A percentile compares a stretch with the other conserved stretches of the same genome.
Evolutionary conservation across 2,329 filamentous ascomycete species (phyloP).

Genomic region (Beauveria sp.): DNA sequence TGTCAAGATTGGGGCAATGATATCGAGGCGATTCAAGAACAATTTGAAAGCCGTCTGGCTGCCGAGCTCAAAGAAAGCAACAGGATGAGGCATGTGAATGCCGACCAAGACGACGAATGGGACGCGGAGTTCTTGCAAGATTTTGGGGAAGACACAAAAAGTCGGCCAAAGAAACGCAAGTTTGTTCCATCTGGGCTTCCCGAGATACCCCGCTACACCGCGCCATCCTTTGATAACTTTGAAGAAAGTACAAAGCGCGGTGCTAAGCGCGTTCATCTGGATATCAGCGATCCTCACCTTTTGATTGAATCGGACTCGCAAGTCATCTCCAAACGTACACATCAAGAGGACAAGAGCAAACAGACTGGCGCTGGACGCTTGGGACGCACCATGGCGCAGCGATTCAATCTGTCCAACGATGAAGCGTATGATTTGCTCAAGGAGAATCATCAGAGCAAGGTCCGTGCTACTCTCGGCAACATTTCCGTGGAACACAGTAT

Average conservation of each 20-base stretch:
- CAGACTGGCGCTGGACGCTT: constrained; percentile 62
- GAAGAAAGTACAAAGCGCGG: constrained; percentile 63
- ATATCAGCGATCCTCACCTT: constrained; percentile 81
- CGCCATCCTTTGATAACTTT: constrained; percentile 74
- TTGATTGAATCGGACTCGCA: constrained; percentile 72
- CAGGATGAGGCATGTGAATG: constrained; percentile 23
- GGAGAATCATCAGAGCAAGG: constrained; percentile 93
- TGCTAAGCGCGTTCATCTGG: constrained; percentile 71
- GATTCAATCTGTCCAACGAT: constrained; percentile 96
- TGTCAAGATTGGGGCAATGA: constrained; percentile 78
- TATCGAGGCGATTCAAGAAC: constrained; percentile 40
- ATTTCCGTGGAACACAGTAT: constrained; percentile 91
- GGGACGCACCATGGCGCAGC: constrained; percentile 64
- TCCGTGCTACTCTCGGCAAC: constrained; percentile 84
- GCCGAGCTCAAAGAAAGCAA: constrained; percentile 26
- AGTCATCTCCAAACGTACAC: constrained; percentile 52
- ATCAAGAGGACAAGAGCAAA: constrained; percentile 49
- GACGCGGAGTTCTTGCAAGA: constrained; percentile 51
- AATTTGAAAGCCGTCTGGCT: constrained; percentile 25
- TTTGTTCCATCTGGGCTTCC: constrained; percentile 52
- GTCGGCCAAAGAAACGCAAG: constrained; percentile 61
- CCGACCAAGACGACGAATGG: constrained; percentile 53
- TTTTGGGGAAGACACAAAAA: constrained; percentile 35
- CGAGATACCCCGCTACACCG: constrained; percentile 48
- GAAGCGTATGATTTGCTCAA: constrained; percentile 92